Base-by-base conservation (phyloP, 208 protist genomes). In the Acanthamoeba culbertsoni region DNA sequence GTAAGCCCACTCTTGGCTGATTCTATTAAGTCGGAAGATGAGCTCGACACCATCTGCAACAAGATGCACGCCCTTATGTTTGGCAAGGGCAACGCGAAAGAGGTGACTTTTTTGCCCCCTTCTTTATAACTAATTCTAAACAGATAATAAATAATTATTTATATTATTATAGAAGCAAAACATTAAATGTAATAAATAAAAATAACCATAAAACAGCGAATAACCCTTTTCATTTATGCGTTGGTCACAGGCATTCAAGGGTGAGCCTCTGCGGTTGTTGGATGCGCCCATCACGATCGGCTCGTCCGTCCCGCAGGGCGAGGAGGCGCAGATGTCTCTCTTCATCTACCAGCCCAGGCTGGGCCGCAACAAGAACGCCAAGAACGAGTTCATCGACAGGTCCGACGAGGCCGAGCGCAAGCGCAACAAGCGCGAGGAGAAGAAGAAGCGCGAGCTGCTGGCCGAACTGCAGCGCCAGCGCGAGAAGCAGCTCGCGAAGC, bases 361-460 rank as follows among this genome's bases (percentile, higher is more conserved):
- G 42, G 62, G 59, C 26, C 86, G 86, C 0, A 57, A 57, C 37
- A 37, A 45, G 43, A 92, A 65, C 33, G 0, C 59, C 42, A 51
- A 48, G 43, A 92, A 89, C 57, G 62, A 68, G 20, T 92, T 92
- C 59, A 35, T 92, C 35, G 86, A 92, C 46, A 28, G 59, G 0
- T 92, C 86, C 12, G 86, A 92, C 31, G 86, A 92, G 51, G 86
- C 86, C 59, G 43, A 57, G 59, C 42, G 37, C 57, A 92, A 92
- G 86, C 51, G 59, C 51, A 57, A 92, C 40, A 92, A 75, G 59
- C 37, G 46, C 37, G 86, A 75, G 31, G 57, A 92, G 62, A 75
- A 65, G 42, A 51, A 75, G 62, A 92, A 75, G 62, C 51, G 62
- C 51, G 42, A 77, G 57, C 51, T 59, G 86, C 26, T 43, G 28